Evolutionary conservation across 306 rosid species (phyloP).

Genomic region (barrel medic (Medicago truncatula)): MtrunA17r5.0-ANR NC_053049.1:41490501-41491000

Average conservation of each 20-base stretch:
- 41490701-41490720: slow-evolving; percentile 51
- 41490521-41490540: slow-evolving; percentile 97
- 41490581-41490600: slow-evolving; percentile 11
- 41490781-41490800: slow-evolving; percentile 56
- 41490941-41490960: slow-evolving; percentile 25
- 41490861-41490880: slow-evolving; percentile 75
- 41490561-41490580: slow-evolving; percentile 28
- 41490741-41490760: slow-evolving; percentile 33
- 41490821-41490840: slow-evolving; percentile 99
- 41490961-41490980: slow-evolving; percentile 1
- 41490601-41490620: too few species aligned
- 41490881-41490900: slow-evolving; percentile 72
- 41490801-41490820: slow-evolving; percentile 92
- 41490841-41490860: slow-evolving; percentile 88
- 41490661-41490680: slow-evolving; percentile 56
- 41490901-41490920: slow-evolving; percentile 32
- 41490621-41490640: slow-evolving; percentile 10
- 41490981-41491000: neutral
- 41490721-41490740: neutral
- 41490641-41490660: slow-evolving; percentile 85
- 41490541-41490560: slow-evolving; percentile 93
- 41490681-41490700: slow-evolving; percentile 86
- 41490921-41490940: slow-evolving; percentile 3
- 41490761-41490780: slow-evolving; percentile 20
- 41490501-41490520: slow-evolving; percentile 90